Conservation (phyloP, 805 yeast species). For the Candida succiphila region DNA sequence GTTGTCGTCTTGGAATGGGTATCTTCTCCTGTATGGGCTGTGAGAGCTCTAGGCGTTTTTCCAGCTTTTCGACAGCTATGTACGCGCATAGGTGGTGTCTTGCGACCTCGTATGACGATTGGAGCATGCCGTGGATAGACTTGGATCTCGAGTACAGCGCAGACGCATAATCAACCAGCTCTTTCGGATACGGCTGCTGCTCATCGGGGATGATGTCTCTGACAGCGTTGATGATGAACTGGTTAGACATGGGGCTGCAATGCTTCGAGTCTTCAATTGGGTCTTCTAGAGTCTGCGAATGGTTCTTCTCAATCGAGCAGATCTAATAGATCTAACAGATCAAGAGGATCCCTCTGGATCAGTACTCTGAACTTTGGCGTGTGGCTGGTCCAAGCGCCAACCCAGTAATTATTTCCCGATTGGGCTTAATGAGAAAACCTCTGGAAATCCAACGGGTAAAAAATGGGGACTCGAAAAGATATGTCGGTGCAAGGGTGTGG, state of each 20-base stretch:
- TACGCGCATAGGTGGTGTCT: slow-evolving; percentile 61
- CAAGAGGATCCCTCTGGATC: no score
- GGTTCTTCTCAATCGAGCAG: no score
- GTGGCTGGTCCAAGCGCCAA: no score
- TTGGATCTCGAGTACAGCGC: slow-evolving; percentile 45
- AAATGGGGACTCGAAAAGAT: no score
- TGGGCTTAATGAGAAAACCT: no score
- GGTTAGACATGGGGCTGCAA: slow-evolving; percentile 24
- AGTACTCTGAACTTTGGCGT: no score
- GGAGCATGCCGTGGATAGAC: slow-evolving; percentile 30
- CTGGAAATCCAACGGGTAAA: no score
- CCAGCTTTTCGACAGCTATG: slow-evolving; percentile 43
- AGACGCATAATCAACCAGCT: slow-evolving; percentile 29
- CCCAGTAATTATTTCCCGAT: no score
- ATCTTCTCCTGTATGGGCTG: slow-evolving; percentile 39
- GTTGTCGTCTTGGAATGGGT: slow-evolving; percentile 42
- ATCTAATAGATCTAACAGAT: no score
- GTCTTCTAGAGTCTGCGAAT: no score
- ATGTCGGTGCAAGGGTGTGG: no score
- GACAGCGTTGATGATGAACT: slow-evolving; percentile 25
- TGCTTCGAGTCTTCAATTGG: no score
- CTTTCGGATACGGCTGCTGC: slow-evolving; percentile 32
- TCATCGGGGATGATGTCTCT: slow-evolving; percentile 41
- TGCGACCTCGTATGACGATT: slow-evolving; percentile 50
- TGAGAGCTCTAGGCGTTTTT: slow-evolving; percentile 32